Base-by-base conservation (phyloP, 2,329 filamentous ascomycete species). In the Aureobasidium subglaciale region DNA sequence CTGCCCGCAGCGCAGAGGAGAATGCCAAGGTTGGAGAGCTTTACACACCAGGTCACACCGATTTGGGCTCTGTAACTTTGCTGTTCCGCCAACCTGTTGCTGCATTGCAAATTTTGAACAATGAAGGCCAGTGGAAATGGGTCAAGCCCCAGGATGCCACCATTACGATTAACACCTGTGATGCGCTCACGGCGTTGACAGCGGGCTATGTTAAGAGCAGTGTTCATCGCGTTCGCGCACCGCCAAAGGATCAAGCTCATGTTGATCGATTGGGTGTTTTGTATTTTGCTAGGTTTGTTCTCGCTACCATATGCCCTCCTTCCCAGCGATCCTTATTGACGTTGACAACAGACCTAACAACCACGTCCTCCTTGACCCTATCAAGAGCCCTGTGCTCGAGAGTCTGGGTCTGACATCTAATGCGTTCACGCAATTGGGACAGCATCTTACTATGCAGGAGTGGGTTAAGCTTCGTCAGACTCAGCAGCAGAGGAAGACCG, bases 191-290 rank as follows among this genome's bases (percentile, higher is more conserved):
- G 6, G 67, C 68, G 7, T 63, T 71, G 55, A 72, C 70, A 0
- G 69, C 65, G n/a, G 68, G 69, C 16, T 73, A 71, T 60, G 66
- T 78, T 29, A 78, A 78, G 61, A 73, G 69, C 7, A 76, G 71
- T 18, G 68, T 77, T 10, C 76, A 79, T 55, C 72, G 77, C 1
- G 77, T 80, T 0, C 68, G 73, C 35, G 67, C 71, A 7, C 76
- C 76, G 1, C 77, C 76, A 1, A 61, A 69, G 8, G 76, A 78
- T 53, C 76, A 78, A 62, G 70, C 72, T 0, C 64, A 78, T 52
- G 69, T 76, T 2, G 74, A 78, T 50, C 72, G 78, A 0, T 67
- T 78, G 0, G 77, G 78, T 0, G 63, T 80, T 4, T 61, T 80
- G 34, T 80, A 79, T 59, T 79, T 80, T 64, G 75, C 77, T 1